These are phyloP conservation scores for Salix viminalis DNA, from an alignment of 345 rosid species.

Conservation along the genomic window DNA sequence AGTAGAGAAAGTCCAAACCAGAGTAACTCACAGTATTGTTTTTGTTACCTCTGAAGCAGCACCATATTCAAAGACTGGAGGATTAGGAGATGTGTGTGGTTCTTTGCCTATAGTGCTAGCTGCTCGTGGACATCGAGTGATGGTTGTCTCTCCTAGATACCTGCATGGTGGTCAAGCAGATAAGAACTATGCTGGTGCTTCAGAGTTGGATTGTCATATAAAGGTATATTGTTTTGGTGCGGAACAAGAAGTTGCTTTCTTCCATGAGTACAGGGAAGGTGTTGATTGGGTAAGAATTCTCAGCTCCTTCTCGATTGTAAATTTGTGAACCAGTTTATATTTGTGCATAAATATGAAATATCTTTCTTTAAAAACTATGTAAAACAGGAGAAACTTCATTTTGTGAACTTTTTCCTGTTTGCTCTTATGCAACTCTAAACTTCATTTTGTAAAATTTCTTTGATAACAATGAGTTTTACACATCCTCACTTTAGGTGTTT, in stretches of 20 bases:
- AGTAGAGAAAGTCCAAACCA: conserved; percentile 25
- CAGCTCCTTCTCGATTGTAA: background rate
- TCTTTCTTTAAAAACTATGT: background rate
- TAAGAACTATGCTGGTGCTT: conserved; percentile 40
- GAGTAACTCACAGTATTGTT: conserved; percentile 46
- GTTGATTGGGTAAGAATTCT: conserved; percentile 82
- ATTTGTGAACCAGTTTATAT: background rate
- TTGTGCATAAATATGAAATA: background rate
- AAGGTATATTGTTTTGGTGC: conserved; percentile 71
- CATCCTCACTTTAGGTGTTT: conserved; percentile 52
- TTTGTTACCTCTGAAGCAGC: conserved; percentile 90
- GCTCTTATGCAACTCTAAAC: conserved; percentile 4
- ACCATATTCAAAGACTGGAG: conserved; percentile 98
- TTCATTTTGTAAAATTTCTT: background rate
- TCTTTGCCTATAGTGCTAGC: conserved; percentile 86
- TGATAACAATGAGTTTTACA: background rate
- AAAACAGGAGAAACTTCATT: background rate
- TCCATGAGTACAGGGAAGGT: conserved; percentile 78
- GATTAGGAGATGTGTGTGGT: conserved; percentile 93
- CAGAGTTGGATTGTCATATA: conserved; percentile 38
- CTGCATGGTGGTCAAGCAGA: conserved; percentile 58
- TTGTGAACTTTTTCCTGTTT: background rate
- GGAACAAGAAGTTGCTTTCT: conserved; percentile 73
- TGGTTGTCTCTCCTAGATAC: conserved; percentile 91
- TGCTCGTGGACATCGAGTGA: conserved; percentile 79